Evolutionary conservation across 306 rosid species (phyloP).

Genomic region (Nissolia schottii): DNA sequence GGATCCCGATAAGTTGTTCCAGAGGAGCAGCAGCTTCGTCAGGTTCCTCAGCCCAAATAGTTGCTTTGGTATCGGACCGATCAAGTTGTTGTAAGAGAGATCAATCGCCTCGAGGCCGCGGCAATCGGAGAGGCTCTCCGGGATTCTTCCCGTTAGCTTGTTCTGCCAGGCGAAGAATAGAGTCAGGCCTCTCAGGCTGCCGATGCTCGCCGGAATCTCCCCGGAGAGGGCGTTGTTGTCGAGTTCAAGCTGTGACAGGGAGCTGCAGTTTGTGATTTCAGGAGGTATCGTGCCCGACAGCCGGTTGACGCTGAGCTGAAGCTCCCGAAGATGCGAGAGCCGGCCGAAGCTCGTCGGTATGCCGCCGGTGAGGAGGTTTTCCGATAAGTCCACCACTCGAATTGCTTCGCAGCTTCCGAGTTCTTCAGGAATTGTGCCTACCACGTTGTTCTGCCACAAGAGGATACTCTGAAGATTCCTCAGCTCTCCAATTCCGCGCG

Average conservation of each 20-base stretch:
- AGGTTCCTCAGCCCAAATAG: conserved; percentile 61
- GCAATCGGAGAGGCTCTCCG: conserved; percentile 66
- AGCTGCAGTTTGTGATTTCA: conserved; percentile 67
- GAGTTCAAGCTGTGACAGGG: conserved; percentile 62
- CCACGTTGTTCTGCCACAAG: conserved; percentile 80
- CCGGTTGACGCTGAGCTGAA: conserved; percentile 81
- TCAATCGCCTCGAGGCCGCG: conserved; percentile 68
- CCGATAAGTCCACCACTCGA: conserved; percentile 69
- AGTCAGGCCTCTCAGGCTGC: conserved; percentile 64
- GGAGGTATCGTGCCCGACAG: conserved; percentile 67
- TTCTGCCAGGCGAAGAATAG: conserved; percentile 84
- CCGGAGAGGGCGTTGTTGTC: conserved; percentile 82
- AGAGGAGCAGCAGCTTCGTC: conserved; percentile 66
- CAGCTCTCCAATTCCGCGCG: conserved; percentile 57
- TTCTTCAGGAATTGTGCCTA: conserved; percentile 74
- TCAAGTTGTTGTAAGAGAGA: conserved; percentile 67
- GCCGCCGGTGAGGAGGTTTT: conserved; percentile 65
- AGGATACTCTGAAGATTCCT: conserved; percentile 53
- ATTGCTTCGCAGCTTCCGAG: conserved; percentile 67
- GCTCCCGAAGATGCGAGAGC: conserved; percentile 62
- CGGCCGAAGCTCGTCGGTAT: conserved; percentile 69
- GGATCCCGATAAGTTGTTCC: conserved; percentile 76
- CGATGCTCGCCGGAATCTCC: conserved; percentile 65
- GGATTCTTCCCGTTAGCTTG: conserved; percentile 73
- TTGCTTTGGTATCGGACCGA: conserved; percentile 65